These are phyloP conservation scores for Lentinula novae-zelandiae DNA, from an alignment of 1,284 basidiomycete genomes.

Conservation along the genomic window DNA sequence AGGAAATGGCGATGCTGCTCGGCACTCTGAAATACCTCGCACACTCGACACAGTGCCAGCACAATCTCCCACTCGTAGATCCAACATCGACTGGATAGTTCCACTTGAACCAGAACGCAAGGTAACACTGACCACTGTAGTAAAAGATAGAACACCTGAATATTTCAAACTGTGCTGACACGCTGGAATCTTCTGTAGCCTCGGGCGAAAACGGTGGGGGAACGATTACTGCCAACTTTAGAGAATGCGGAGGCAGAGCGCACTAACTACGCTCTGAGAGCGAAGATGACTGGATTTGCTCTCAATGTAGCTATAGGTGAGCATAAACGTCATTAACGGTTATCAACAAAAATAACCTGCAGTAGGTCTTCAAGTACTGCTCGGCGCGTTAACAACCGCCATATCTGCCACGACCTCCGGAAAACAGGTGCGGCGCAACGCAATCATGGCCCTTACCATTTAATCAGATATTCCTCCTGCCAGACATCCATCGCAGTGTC, in stretches of 20 bases:
- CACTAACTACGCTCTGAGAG: constrained; percentile 37
- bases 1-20: not conserved
- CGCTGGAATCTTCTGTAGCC: not conserved
- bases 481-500: constrained; percentile 35
- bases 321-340: not conserved
- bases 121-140: not conserved
- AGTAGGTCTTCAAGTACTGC: constrained; percentile 48
- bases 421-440: constrained; percentile 28
- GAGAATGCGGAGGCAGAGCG: constrained; percentile 34
- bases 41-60: not conserved
- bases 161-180: not conserved
- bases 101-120: not conserved
- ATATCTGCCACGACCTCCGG: constrained; percentile 48
- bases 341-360: not conserved
- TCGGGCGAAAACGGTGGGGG: constrained; percentile 33
- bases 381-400: constrained; percentile 67
- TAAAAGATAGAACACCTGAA: not conserved
- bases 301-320: constrained; percentile 51
- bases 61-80: not conserved
- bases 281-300: constrained; percentile 38
- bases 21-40: not conserved
- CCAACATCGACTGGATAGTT: constrained; percentile 8
- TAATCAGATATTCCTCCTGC: not conserved
- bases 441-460: constrained; percentile 13
- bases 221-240: constrained; percentile 44